phyloP scores from a whole-genome alignment of 805 yeast genomes.

The Cyberlindnera meyerae region DNA sequence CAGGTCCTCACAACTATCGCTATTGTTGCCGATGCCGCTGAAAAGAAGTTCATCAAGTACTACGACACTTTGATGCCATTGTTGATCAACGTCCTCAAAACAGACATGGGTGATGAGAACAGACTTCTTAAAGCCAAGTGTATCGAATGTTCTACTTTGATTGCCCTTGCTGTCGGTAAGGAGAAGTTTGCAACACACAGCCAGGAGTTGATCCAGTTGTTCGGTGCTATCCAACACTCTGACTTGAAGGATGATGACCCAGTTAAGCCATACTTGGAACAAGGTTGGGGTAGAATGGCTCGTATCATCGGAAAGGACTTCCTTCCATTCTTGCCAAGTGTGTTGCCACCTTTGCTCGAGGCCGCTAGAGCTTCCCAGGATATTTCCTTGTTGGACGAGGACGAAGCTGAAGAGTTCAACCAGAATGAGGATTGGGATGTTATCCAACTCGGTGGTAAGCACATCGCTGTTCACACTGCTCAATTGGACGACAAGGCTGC shows the following conservation, averaged over 20 bases:
- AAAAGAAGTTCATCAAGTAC: constrained; percentile 79
- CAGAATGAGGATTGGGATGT: constrained; percentile 95
- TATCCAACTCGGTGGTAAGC: constrained; percentile 83
- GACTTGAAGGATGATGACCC: constrained; percentile 73
- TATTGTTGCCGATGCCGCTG: constrained; percentile 95
- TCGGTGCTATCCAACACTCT: constrained; percentile 64
- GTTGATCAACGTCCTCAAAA: constrained; percentile 67
- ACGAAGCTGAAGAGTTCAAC: constrained; percentile 78
- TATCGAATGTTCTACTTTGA: constrained; percentile 91
- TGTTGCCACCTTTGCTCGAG: constrained; percentile 80
- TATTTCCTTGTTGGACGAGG: constrained; percentile 79
- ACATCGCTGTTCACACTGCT: constrained; percentile 91
- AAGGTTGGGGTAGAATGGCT: constrained; percentile 95
- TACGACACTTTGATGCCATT: constrained; percentile 94
- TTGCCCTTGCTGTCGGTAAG: constrained; percentile 92
- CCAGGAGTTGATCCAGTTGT: constrained; percentile 64
- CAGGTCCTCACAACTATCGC: constrained; percentile 96
- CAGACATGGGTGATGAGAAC: constrained; percentile 76
- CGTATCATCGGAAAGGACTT: constrained; percentile 81
- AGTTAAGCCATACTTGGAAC: constrained; percentile 78
- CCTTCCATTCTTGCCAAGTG: constrained; percentile 74
- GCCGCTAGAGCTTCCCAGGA: constrained; percentile 91
- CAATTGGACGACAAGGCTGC: constrained; percentile 89
- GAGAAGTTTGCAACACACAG: constrained; percentile 79
- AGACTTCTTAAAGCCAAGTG: constrained; percentile 85